phyloP scores from a whole-genome alignment of 208 protist genomes.

The Leishmania tarentolae region DNA sequence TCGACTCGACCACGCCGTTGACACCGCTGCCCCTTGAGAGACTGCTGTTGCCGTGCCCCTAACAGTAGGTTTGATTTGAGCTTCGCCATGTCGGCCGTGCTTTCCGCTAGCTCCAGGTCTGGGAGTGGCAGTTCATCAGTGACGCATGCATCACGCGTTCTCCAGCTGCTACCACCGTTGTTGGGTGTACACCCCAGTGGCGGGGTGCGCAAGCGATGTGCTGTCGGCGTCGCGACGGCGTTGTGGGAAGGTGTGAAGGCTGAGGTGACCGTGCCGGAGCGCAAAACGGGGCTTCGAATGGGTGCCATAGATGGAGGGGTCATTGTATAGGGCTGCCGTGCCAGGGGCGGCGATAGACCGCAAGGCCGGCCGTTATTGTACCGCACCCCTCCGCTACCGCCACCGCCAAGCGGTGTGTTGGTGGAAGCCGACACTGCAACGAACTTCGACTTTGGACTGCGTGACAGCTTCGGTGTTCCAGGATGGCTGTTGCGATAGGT shows the following conservation, averaged over 20 bases:
- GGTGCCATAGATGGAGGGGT: conserved; percentile 26
- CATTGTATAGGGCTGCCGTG: conserved; percentile 25
- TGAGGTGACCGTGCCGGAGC: neutral
- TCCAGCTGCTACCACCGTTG: conserved; percentile 3
- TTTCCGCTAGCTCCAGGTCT: conserved; percentile 26
- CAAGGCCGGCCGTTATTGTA: conserved; percentile 6
- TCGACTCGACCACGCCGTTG: neutral
- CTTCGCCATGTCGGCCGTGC: conserved; percentile 27
- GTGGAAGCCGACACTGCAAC: conserved; percentile 14
- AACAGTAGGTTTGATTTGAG: neutral
- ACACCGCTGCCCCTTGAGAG: neutral
- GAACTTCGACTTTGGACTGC: conserved; percentile 33
- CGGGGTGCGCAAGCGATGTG: neutral
- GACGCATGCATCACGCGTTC: neutral
- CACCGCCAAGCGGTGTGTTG: conserved; percentile 3
- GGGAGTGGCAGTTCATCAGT: conserved; percentile 8
- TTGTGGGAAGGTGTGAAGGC: conserved; percentile 11
- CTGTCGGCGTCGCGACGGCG: conserved; percentile 18
- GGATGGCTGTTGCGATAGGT: conserved; percentile 29
- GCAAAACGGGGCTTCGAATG: conserved; percentile 18
- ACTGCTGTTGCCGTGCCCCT: neutral
- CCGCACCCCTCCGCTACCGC: neutral
- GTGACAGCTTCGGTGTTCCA: conserved; percentile 23
- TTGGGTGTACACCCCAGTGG: neutral
- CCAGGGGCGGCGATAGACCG: conserved; percentile 9